Evolutionary conservation across 2,329 filamentous ascomycete species (phyloP).

Genomic region (Calonectria pseudoturangicola): DNA sequence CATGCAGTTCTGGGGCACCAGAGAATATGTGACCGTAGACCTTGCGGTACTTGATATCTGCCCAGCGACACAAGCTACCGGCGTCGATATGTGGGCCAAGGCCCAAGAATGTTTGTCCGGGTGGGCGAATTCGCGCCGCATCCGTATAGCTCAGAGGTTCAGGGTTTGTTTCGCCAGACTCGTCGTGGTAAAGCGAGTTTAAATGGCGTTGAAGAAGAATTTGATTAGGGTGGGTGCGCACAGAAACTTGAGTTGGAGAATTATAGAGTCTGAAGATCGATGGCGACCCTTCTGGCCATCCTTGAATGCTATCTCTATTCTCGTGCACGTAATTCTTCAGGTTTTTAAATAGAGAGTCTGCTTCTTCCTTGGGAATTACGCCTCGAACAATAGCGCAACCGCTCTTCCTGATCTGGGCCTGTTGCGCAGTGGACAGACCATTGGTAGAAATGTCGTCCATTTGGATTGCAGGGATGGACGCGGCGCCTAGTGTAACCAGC

Average conservation of each 20-base stretch:
- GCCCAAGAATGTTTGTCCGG: slow-evolving; percentile 61
- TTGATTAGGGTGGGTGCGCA: slow-evolving; percentile 62
- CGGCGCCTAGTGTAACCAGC: slow-evolving; percentile 57
- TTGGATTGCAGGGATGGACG: slow-evolving; percentile 57
- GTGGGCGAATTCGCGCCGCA: slow-evolving; percentile 60
- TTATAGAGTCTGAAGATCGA: slow-evolving; percentile 63
- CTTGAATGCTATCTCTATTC: slow-evolving; percentile 56
- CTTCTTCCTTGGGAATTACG: slow-evolving; percentile 46
- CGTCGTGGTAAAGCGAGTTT: slow-evolving; percentile 63
- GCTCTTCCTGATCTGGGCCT: slow-evolving; percentile 52
- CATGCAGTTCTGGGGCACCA: slow-evolving; percentile 60
- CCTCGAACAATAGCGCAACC: slow-evolving; percentile 52
- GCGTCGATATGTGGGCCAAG: slow-evolving; percentile 67
- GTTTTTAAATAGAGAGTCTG: slow-evolving; percentile 53
- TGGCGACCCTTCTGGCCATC: slow-evolving; percentile 61
- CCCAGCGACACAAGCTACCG: slow-evolving; percentile 65
- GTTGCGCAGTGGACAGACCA: slow-evolving; percentile 46
- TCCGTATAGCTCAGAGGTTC: slow-evolving; percentile 64
- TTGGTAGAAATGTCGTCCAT: slow-evolving; percentile 52
- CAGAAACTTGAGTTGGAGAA: slow-evolving; percentile 61
- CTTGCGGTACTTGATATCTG: slow-evolving; percentile 60
- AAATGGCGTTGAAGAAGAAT: slow-evolving; percentile 59
- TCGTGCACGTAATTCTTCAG: slow-evolving; percentile 58
- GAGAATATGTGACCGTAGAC: slow-evolving; percentile 61
- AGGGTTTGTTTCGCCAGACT: slow-evolving; percentile 51